Evolutionary conservation across 2,329 filamentous ascomycete genomes (phyloP), one percentile per base, ranked within the genome.

Genomic region (Fusarium sarcochroum): DNA sequence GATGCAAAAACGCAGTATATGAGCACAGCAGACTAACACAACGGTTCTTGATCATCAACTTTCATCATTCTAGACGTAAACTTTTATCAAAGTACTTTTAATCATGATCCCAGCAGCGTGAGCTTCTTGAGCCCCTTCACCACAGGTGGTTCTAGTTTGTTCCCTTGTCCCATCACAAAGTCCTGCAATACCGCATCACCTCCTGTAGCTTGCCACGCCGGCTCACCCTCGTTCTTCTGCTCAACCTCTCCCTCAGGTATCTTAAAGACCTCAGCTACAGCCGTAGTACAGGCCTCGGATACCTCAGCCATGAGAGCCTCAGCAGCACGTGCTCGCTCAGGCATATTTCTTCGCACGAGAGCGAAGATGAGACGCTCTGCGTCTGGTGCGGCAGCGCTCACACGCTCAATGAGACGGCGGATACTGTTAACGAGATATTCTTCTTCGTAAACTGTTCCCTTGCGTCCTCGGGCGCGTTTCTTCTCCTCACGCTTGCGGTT

Each of bases 371-470:
- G 84, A 17, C 90, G 82, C 75, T 89, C 86, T 1, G 93, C 88
- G 77, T 99, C 96, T 1, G 87, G 85, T 50, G 89, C 86, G 4
- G 91, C 86, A 21, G 84, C 84, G 77, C 94, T 93, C 21, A 97
- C 89, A 35, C 94, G 86, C 77, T 97, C 93, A 15, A 97, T 88
- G 34, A 99, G 85, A 23, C 96, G 86, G 14, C 91, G 88, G 35
- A 98, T 90, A 71, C 91, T 95, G 78, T 94, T 96, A 60, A 97
- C 90, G 7, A 99, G 87, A 78, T 99, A 99, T 79, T 98, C 96
- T 76, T 98, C 95, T 79, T 99, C 96, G 79, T 99, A 99, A 7
- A 99, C 93, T 17, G 93, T 97, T 13, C 96, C 96, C 83, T 98
- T 98, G 78, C 97, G 95, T 23, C 96, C 96, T 9, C 93, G 85